Conservation (phyloP, 179 eudicot species). For the Beta corolliflora region DNA sequence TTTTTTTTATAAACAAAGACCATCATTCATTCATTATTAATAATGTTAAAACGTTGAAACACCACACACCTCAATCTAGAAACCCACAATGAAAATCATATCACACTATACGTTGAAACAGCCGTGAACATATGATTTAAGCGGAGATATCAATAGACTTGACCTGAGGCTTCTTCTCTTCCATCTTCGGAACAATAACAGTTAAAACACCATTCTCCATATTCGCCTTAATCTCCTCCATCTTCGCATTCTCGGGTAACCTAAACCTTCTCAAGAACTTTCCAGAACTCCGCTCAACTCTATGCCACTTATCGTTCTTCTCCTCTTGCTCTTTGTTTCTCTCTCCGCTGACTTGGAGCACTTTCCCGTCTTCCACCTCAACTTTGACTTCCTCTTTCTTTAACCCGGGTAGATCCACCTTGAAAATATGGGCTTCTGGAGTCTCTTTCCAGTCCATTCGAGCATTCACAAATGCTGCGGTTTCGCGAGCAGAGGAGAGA, state of each 20-base stretch:
- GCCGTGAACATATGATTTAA: no score
- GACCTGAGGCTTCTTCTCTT: constrained; percentile 30
- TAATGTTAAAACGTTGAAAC: no score
- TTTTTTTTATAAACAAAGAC: no score
- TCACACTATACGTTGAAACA: no score
- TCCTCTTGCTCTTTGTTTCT: constrained; percentile 55
- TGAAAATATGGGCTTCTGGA: constrained; percentile 11
- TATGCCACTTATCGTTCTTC: constrained; percentile 48
- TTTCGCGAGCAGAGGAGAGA: constrained; percentile 20
- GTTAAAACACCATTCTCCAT: constrained; percentile 51
- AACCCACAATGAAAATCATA: no score
- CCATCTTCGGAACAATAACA: constrained; percentile 38
- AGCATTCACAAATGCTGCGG: constrained; percentile 41
- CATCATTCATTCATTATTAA: no score
- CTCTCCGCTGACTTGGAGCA: constrained; percentile 60
- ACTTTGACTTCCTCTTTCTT: constrained; percentile 4
- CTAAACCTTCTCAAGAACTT: constrained; percentile 41
- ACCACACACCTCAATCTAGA: no score
- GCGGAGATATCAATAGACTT: constrained; percentile 38
- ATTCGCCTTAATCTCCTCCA: constrained; percentile 39
- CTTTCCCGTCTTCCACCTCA: constrained; percentile 50
- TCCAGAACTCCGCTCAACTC: constrained; percentile 45
- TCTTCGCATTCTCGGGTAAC: constrained; percentile 43
- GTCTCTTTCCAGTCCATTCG: constrained; percentile 9
- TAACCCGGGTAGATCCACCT: constrained; percentile 16